Evolutionary conservation across 805 yeast species (phyloP), one percentile per base, ranked within the genome.

Genomic region (Debaryomyces hansenii): DNA sequence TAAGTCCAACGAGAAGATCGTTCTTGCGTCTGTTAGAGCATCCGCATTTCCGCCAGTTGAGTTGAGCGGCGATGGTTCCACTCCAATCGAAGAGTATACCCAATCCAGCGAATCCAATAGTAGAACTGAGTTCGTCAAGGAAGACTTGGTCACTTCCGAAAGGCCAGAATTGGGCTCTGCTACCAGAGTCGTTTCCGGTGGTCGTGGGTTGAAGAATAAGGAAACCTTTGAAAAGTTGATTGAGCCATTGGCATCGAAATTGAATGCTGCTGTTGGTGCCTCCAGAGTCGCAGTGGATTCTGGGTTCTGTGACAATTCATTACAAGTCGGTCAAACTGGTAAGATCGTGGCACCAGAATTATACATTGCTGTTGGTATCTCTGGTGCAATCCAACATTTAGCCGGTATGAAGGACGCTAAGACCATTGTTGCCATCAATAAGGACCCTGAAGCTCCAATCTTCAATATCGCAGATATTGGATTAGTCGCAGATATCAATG

Each of bases 321-420:
- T 92, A 58, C 99, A 92, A 70, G 91, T 92, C 51, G 99, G 99
- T 45, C 99, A 92, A 72, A 92, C 99, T 8, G 99, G 99, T 57
- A 94, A 94, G 67, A 91, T 91, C 45, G 95, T 94, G 29, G 98
- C 98, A 6, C 99, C 99, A 35, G 96, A 91, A 36, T 77, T 91
- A 52, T 94, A 94, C 65, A 69, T 94, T 39, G 98, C 97, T 2
- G 83, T 91, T 36, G 99, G 99, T 53, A 82, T 94, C 47, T 87
- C 96, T 16, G 99, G 99, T 51, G 99, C 99, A 28, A 92, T 92
- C 60, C 99, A 92, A 72, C 99, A 92, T 70, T 74, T 94, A 60
- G 99, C 99, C 1, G 99, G 99, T 54, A 92, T 92, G 97, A 92
- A 91, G 70, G 97, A 92, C 64, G 80, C 97, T 37, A 92, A 90